Percentiles rank a stretch among this genome's conserved stretches.
These are phyloP conservation scores for Ottelia alismoides DNA, from an alignment of 106 monocot genomes.

Conservation along the genomic window DNA sequence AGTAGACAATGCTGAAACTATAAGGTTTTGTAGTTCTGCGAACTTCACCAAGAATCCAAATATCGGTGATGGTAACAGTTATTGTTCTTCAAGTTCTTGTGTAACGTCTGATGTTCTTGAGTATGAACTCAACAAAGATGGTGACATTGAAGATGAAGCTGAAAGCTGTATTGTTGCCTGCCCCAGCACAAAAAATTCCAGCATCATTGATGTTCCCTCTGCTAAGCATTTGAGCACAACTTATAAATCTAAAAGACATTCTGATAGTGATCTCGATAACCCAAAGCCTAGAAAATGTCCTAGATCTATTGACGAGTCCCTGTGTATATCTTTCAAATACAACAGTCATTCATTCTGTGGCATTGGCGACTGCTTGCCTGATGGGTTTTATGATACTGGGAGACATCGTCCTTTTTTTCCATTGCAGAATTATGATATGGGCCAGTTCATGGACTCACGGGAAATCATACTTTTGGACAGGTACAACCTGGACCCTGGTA, in stretches of 20 bases:
- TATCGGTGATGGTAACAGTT: conserved; percentile 11
- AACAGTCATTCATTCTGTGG: conserved; percentile 71
- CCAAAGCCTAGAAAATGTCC: conserved; percentile 76
- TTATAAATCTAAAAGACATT: conserved; percentile 64
- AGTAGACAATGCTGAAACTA: conserved; percentile 1
- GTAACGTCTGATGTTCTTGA: conserved; percentile 23
- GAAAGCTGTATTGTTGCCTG: conserved; percentile 8
- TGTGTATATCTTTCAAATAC: conserved; percentile 61
- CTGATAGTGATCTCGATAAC: conserved; percentile 57
- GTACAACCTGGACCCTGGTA: too few species aligned
- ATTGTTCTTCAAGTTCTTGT: conserved; percentile 27
- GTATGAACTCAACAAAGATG: too few species aligned
- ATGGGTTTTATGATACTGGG: conserved; percentile 99
- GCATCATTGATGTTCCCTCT: conserved; percentile 12
- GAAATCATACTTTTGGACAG: conserved; percentile 97
- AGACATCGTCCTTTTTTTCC: conserved; percentile 71
- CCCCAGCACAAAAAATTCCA: conserved; percentile 4
- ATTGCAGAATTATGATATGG: conserved; percentile 48
- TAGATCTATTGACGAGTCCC: conserved; percentile 41
- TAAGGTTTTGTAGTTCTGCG: conserved; percentile 5
- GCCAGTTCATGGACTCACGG: conserved; percentile 50
- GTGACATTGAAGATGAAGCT: conserved; percentile 1
- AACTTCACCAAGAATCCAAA: conserved; percentile 7
- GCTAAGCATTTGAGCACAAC: conserved; percentile 23
- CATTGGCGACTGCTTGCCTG: conserved; percentile 63